Evolutionary conservation across 192 early-diverging fungal species (phyloP).

Genomic region (Dispira parvispora): DNA sequence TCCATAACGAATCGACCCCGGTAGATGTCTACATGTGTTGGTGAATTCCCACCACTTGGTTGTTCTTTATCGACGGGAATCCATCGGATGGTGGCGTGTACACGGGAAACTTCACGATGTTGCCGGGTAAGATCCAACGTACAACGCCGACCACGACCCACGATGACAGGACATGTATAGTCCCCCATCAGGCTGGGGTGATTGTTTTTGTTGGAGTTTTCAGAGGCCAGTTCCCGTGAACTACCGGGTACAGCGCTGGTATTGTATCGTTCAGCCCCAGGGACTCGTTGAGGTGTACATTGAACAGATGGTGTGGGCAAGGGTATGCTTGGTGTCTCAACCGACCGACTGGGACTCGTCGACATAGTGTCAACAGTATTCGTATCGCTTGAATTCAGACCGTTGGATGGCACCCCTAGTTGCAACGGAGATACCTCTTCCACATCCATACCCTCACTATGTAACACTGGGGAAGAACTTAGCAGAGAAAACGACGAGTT

Average conservation of each 20-base stretch:
- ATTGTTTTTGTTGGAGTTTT: background rate
- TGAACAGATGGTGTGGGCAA: too few species aligned
- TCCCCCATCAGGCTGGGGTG: background rate
- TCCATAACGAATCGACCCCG: constrained; percentile 14
- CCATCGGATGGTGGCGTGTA: constrained; percentile 8
- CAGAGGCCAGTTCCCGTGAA: background rate
- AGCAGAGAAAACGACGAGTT: background rate
- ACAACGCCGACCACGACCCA: constrained; percentile 1
- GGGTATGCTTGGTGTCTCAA: too few species aligned
- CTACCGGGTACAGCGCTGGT: too few species aligned
- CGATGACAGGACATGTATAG: background rate
- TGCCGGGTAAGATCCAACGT: constrained; percentile 3
- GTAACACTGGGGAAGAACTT: background rate
- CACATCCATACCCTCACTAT: background rate
- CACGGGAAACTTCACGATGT: constrained; percentile 6
- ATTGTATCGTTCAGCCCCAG: too few species aligned
- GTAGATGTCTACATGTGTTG: background rate
- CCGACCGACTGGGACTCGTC: too few species aligned
- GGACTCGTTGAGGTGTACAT: too few species aligned
- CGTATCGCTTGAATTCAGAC: too few species aligned
- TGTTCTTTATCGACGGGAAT: background rate
- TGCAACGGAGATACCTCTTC: too few species aligned
- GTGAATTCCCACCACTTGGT: background rate
- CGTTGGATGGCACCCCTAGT: too few species aligned
- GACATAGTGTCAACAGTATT: too few species aligned